Base-by-base conservation (phyloP, 1,139 yeast species). In the Geotrichum reessii region DNA sequence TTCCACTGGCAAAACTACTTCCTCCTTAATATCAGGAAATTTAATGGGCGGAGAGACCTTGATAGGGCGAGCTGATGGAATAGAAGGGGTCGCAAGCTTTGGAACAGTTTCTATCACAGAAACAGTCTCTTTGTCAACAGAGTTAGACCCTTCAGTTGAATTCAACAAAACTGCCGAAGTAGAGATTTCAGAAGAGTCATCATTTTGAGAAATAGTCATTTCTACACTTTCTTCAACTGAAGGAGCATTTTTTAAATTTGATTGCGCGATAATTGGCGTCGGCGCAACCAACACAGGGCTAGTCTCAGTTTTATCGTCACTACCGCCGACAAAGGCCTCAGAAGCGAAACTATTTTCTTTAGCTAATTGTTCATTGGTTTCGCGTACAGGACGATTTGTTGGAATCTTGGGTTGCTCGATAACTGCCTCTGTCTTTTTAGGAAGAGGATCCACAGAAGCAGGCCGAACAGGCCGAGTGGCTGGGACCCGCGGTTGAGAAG, bases 61-160 rank as follows among this genome's bases (percentile, higher is more conserved):
- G 6, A 31, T 27, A 22, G 55, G 58, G 37, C 58, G 58, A 12
- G 33, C 5, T 28, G 58, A 50, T 17, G 58, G 55, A n/a, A 55
- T 33, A 12, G 42, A 8, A 27, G 55, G 54, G 12, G 54, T n/a
- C 27, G 24, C 8, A 19, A 9, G n/a, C 44, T 27, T 24, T 12
- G 24, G 42, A 25, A 5, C 27, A 25, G n/a, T 22, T 17, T 48
- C 51, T 17, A 25, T 17, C 14, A 8, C 19, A 24, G 14, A 33
- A 33, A 8, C 19, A 14, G 17, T 19, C 21, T n/a, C 21, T 1
- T 37, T 19, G 19, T 17, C 17, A 24, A 19, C 49, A 12, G n/a
- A 25, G n/a, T 11, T 17, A 2, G 51, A 22, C 19, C 21, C 19
- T 48, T 24, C 33, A 25, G 11, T 3, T 48, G 56, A 40, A 22